Evolutionary conservation across 208 protist species (phyloP).

Genomic region (Herpetomonas tarakana): DNA sequence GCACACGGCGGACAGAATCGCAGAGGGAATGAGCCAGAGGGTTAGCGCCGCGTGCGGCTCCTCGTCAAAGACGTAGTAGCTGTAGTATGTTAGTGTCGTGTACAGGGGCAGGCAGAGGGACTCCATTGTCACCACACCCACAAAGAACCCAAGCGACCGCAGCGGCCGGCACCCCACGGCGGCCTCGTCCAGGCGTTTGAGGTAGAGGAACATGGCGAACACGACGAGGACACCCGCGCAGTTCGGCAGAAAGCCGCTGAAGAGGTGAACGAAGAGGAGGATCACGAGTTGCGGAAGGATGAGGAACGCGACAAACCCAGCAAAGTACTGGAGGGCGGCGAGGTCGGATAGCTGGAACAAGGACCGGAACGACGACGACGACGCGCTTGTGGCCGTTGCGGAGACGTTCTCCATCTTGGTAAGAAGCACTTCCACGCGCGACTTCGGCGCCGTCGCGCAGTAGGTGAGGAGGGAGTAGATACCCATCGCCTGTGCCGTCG

Average conservation of each 20-base stretch:
- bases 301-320: constrained; percentile 12
- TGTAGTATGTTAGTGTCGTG: constrained; percentile 16
- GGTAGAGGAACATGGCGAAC: constrained; percentile 17
- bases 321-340: constrained; percentile 10
- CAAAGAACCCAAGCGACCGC: constrained; percentile 11
- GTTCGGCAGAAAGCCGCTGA: constrained; percentile 23
- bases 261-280: constrained; percentile 16
- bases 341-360: constrained; percentile 16
- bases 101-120: constrained; percentile 13
- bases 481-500: not conserved
- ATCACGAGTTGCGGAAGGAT: constrained; percentile 30
- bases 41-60: constrained; percentile 13
- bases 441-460: constrained; percentile 14
- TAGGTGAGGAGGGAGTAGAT: constrained; percentile 15
- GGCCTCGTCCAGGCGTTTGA: constrained; percentile 13
- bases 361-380: not conserved
- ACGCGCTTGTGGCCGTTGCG: not conserved
- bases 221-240: constrained; percentile 14
- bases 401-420: constrained; percentile 6
- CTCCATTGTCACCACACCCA: constrained; percentile 22
- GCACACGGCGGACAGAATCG: constrained; percentile 14
- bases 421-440: constrained; percentile 20
- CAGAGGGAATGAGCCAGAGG: constrained; percentile 26
- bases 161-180: constrained; percentile 18
- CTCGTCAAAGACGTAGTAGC: constrained; percentile 17